phyloP scores from a whole-genome alignment of 805 yeast species.

The Maudiozyma turicensis region DNA sequence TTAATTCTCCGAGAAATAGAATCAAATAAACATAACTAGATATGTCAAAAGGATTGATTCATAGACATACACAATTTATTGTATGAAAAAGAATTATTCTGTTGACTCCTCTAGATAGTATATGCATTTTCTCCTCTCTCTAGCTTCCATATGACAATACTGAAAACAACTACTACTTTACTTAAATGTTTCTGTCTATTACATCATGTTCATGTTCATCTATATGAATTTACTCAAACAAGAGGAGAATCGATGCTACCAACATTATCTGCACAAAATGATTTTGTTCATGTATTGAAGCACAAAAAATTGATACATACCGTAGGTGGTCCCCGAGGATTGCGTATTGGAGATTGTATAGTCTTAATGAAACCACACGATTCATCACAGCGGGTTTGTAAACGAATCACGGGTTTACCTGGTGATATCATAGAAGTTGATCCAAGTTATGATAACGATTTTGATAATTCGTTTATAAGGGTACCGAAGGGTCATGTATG shows the following conservation, averaged over 20 bases:
- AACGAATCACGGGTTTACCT: slow-evolving; percentile 91
- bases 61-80: no score
- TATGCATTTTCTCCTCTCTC: no score
- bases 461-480: slow-evolving; percentile 42
- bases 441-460: slow-evolving; percentile 42
- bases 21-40: no score
- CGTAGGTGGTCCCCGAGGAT: slow-evolving; percentile 42
- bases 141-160: no score
- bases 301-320: slow-evolving; percentile 20
- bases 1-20: no score
- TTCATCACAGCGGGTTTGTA: slow-evolving; percentile 78
- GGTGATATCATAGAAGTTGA: slow-evolving; percentile 80
- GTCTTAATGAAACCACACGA: slow-evolving; percentile 87
- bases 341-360: slow-evolving; percentile 75
- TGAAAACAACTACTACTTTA: background rate
- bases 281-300: slow-evolving; percentile 71
- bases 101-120: no score
- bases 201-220: slow-evolving; percentile 58
- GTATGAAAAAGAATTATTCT: no score
- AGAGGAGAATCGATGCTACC: slow-evolving; percentile 95
- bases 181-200: slow-evolving; percentile 37
- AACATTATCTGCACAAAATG: slow-evolving; percentile 63
- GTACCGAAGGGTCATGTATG: slow-evolving; percentile 95
- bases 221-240: slow-evolving; percentile 72
- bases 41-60: no score